Conservation (phyloP, 352 stramenopile genomes). For the Globisporangium orthogonon region DNA sequence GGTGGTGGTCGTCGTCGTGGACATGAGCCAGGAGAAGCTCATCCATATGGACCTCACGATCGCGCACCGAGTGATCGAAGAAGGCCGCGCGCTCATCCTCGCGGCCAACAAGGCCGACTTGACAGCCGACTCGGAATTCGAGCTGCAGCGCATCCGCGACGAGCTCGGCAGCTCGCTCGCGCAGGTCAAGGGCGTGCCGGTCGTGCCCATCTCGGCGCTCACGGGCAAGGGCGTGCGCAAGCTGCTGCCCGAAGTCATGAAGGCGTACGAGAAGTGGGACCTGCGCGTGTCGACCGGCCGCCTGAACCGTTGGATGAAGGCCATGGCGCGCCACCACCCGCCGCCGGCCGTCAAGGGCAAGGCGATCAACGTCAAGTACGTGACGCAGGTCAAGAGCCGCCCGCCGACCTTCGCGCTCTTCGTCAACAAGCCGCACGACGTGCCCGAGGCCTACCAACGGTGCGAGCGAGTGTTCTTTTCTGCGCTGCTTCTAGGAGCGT, state of each 20-base stretch:
- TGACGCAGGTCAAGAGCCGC: slow-evolving; percentile 78
- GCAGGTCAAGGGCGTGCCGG: slow-evolving; percentile 68
- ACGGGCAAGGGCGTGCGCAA: slow-evolving; percentile 74
- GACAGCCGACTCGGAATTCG: slow-evolving; percentile 35
- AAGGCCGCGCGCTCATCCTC: slow-evolving; percentile 68
- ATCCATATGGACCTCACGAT: slow-evolving; percentile 87
- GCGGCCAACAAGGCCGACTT: slow-evolving; percentile 79
- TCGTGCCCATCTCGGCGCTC: slow-evolving; percentile 75
- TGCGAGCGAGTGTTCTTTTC: slow-evolving; percentile 6
- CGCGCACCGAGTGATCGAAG: slow-evolving; percentile 71
- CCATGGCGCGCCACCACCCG: slow-evolving; percentile 78
- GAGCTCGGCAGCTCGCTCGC: slow-evolving; percentile 66
- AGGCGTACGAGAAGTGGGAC: slow-evolving; percentile 79
- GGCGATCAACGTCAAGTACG: slow-evolving; percentile 84
- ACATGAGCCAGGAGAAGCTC: slow-evolving; percentile 77
- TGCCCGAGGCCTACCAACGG: slow-evolving; percentile 72
- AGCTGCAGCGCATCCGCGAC: slow-evolving; percentile 62
- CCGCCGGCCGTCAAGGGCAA: slow-evolving; percentile 80
- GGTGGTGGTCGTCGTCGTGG: slow-evolving; percentile 75
- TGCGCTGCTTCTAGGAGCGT: too few relatives aligned
- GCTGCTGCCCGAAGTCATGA: slow-evolving; percentile 73
- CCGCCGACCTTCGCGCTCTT: slow-evolving; percentile 81
- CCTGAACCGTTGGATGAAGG: slow-evolving; percentile 80
- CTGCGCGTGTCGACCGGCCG: slow-evolving; percentile 68
- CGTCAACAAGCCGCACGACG: slow-evolving; percentile 70